Percentiles rank a stretch among this genome's conserved stretches.
These are phyloP conservation scores for Saccharomyces hybrid DNA, from an alignment of 1,139 yeast species.

Conservation along the genomic window DNA sequence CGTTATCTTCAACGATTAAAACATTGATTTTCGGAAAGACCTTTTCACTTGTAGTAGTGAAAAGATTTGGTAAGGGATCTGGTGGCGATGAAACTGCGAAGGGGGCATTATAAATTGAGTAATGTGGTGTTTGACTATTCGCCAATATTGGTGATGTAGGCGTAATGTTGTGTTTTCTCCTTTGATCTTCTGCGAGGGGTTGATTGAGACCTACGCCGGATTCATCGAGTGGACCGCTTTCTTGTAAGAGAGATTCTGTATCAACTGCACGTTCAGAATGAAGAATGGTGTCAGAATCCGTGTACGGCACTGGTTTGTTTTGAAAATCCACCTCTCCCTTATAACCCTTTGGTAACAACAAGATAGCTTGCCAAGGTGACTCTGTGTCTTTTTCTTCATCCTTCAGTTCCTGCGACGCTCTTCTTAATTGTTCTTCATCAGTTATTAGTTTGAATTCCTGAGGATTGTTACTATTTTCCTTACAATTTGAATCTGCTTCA, in stretches of 20 bases:
- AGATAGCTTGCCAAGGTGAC: slow-evolving; percentile 25
- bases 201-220: slow-evolving; percentile 18
- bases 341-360: slow-evolving; percentile 25
- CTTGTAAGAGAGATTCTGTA: not conserved
- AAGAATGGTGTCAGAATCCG: slow-evolving; percentile 3
- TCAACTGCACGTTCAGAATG: not conserved
- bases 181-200: slow-evolving; percentile 8
- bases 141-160: slow-evolving; percentile 5
- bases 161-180: slow-evolving; percentile 3
- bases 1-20: slow-evolving; percentile 89
- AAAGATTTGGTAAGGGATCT: slow-evolving; percentile 6
- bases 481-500: not conserved
- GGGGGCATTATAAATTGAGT: not conserved
- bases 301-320: not conserved
- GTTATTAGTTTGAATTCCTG: slow-evolving; percentile 18
- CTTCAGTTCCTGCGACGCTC: slow-evolving; percentile 14
- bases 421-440: slow-evolving; percentile 20
- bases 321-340: slow-evolving; percentile 14
- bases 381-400: slow-evolving; percentile 13
- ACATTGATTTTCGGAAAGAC: slow-evolving; percentile 74
- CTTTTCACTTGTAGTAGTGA: slow-evolving; percentile 22
- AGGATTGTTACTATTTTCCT: not conserved
- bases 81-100: not conserved
- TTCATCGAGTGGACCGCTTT: slow-evolving; percentile 13
- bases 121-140: not conserved